Evolutionary conservation across 805 yeast species (phyloP).

Genomic region (Ogataea zsoltii): DNA sequence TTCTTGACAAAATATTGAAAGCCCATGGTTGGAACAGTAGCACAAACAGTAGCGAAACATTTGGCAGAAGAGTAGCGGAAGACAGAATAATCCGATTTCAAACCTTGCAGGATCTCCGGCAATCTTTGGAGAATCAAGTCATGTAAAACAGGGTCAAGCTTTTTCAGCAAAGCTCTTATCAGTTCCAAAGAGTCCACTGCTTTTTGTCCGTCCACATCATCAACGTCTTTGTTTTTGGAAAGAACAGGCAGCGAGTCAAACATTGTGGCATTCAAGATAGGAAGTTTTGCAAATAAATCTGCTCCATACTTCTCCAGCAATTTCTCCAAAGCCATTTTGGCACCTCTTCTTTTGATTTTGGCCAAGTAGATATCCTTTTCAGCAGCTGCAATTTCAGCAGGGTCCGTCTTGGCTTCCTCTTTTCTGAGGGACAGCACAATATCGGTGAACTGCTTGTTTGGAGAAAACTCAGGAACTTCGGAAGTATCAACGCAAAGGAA

Average conservation of each 20-base stretch:
- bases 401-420: constrained; percentile 69
- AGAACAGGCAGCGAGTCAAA: constrained; percentile 57
- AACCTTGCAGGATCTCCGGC: constrained; percentile 50
- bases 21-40: constrained; percentile 64
- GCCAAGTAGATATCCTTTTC: constrained; percentile 73
- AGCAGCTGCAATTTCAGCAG: constrained; percentile 57
- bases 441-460: constrained; percentile 54
- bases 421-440: constrained; percentile 72
- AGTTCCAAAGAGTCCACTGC: constrained; percentile 87
- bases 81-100: constrained; percentile 75
- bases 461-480: constrained; percentile 89
- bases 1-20: constrained; percentile 78
- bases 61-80: constrained; percentile 89
- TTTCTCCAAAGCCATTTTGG: constrained; percentile 64
- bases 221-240: constrained; percentile 27
- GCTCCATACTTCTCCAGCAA: constrained; percentile 55
- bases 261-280: constrained; percentile 65
- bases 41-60: constrained; percentile 79
- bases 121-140: constrained; percentile 52
- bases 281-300: constrained; percentile 57
- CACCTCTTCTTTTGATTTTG: constrained; percentile 81
- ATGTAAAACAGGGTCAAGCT: constrained; percentile 50
- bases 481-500: constrained; percentile 93
- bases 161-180: constrained; percentile 69
- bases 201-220: constrained; percentile 64